Evolutionary conservation across 1,284 basidiomycete genomes (phyloP).

Genomic region (Malassezia vespertilionis): DNA sequence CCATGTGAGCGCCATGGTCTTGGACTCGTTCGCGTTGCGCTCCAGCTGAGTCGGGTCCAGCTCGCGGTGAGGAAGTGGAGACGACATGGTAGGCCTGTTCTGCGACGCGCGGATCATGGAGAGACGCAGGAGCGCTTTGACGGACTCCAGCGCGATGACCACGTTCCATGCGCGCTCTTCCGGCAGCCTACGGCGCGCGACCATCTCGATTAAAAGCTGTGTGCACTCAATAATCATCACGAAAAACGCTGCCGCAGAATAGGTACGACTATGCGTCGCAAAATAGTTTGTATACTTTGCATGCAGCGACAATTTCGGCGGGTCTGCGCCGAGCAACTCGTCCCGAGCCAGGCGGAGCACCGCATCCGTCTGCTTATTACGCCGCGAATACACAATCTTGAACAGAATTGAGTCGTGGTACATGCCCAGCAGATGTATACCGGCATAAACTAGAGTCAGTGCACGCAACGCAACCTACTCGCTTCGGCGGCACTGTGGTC

Average conservation of each 20-base stretch:
- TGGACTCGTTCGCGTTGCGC: conserved; percentile 7
- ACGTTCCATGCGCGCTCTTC: conserved; percentile 45
- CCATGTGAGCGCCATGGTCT: conserved; percentile 24
- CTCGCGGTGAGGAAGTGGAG: conserved; percentile 46
- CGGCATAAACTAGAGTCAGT: conserved; percentile 40
- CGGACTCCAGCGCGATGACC: conserved; percentile 47
- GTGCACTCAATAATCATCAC: conserved; percentile 45
- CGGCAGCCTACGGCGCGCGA: conserved; percentile 40
- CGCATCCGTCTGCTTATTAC: neutral
- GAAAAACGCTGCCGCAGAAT: conserved; percentile 38
- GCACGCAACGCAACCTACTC: conserved; percentile 5
- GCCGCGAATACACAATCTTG: conserved; percentile 28
- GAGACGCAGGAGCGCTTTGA: conserved; percentile 47
- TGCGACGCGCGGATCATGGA: conserved; percentile 46
- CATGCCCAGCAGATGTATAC: conserved; percentile 48
- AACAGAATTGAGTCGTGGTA: conserved; percentile 50
- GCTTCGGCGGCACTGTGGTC: conserved; percentile 25
- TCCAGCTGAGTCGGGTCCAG: conserved; percentile 42
- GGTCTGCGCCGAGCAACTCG: conserved; percentile 2
- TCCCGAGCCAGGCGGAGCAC: neutral
- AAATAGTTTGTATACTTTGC: conserved; percentile 48
- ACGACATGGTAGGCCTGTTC: conserved; percentile 43
- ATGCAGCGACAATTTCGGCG: conserved; percentile 46
- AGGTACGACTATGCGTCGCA: conserved; percentile 32
- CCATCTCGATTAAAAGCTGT: conserved; percentile 49